A percentile compares a stretch with the other conserved stretches of the same genome.
Conservation (phyloP, 768 basidiomycete genomes). For the Dacryopinax primogenitus region DNA sequence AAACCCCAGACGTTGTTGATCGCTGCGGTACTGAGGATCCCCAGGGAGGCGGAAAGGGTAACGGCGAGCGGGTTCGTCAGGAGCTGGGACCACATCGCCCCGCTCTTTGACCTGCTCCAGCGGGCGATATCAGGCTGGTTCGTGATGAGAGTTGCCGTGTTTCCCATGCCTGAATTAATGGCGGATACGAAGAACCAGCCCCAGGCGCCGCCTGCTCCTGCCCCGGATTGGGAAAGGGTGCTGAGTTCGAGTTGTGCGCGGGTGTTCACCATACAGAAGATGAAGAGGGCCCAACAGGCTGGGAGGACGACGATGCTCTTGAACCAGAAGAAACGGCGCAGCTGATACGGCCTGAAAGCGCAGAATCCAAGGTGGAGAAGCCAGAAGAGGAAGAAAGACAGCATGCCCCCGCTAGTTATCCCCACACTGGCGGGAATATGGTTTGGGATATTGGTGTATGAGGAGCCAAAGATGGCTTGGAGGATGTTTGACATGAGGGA, state of each 20-base stretch:
- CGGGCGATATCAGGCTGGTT: constrained; percentile 6
- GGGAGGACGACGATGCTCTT: constrained; percentile 12
- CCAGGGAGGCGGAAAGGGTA: background rate
- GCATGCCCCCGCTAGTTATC: constrained; percentile 12
- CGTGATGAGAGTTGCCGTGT: constrained; percentile 1
- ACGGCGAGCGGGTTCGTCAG: background rate
- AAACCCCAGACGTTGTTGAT: background rate
- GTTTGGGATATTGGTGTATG: constrained; percentile 15
- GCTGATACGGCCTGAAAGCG: constrained; percentile 15
- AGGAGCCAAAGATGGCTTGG: constrained; percentile 15
- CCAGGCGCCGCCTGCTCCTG: constrained; percentile 3
- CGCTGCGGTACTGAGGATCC: background rate
- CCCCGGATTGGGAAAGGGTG: background rate
- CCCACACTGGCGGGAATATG: constrained; percentile 13
- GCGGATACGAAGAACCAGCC: constrained; percentile 4
- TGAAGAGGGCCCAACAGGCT: background rate
- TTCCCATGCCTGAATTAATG: background rate
- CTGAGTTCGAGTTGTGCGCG: background rate
- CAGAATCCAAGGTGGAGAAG: constrained; percentile 11
- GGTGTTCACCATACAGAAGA: constrained; percentile 6
- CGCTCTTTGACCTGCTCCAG: background rate
- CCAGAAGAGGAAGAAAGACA: constrained; percentile 19
- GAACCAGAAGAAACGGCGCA: constrained; percentile 16
- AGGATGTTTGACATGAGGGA: constrained; percentile 14
- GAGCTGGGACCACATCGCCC: constrained; percentile 7